phyloP scores from a whole-genome alignment of 73 alveolate species.

The Urostyla sp. region DNA sequence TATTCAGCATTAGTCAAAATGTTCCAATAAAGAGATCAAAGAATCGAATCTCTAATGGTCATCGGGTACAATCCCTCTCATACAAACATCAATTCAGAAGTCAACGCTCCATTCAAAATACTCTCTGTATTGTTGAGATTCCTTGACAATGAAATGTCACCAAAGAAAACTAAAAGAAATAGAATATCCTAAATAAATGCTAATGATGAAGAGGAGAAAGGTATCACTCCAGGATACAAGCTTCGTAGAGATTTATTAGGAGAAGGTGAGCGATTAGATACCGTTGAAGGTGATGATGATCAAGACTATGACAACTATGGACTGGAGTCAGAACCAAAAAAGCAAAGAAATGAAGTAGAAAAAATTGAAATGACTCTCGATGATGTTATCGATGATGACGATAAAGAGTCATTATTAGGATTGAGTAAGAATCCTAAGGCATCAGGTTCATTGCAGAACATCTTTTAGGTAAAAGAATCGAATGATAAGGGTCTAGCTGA shows the following conservation, averaged over 20 bases:
- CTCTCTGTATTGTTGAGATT: constrained; percentile 90
- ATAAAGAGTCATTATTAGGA: constrained; percentile 69
- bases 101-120: constrained; percentile 97
- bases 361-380: constrained; percentile 85
- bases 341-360: constrained; percentile 75
- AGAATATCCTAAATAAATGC: constrained; percentile 14
- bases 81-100: constrained; percentile 90
- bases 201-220: constrained; percentile 60
- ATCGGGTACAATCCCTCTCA: constrained; percentile 98
- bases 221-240: constrained; percentile 67
- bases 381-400: constrained; percentile 88
- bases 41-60: constrained; percentile 90
- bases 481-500: constrained; percentile 96
- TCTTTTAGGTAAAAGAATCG: constrained; percentile 75
- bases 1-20: constrained; percentile 93
- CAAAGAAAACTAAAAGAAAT: constrained; percentile 73
- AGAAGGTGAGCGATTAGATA: constrained; percentile 78
- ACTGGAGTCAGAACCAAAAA: constrained; percentile 66
- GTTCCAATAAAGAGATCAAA: constrained; percentile 85
- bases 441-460: background rate
- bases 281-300: constrained; percentile 82
- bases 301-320: constrained; percentile 65
- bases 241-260: constrained; percentile 37
- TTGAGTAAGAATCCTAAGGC: constrained; percentile 8
- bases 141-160: constrained; percentile 93